A percentile compares a stretch with the other conserved stretches of the same genome.
Conservation (phyloP, 2,329 filamentous ascomycete genomes). For the Basipetospora chlamydospora region DNA sequence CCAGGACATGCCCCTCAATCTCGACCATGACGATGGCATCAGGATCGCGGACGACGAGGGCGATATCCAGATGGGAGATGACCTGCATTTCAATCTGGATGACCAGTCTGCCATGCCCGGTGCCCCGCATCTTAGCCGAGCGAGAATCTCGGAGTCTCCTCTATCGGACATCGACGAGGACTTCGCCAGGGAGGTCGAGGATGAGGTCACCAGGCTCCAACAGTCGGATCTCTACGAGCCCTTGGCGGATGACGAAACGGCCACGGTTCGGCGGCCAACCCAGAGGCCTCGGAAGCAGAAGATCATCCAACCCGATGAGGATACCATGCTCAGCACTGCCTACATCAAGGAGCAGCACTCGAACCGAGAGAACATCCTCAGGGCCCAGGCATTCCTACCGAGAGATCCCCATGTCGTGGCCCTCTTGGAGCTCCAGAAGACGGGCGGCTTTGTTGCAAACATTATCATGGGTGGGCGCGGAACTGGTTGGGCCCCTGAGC, state of each 20-base stretch:
- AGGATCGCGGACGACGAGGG: conserved; percentile 50
- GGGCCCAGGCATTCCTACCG: conserved; percentile 68
- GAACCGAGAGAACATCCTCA: conserved; percentile 75
- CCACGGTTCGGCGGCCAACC: conserved; percentile 50
- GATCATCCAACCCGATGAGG: conserved; percentile 64
- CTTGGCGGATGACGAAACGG: conserved; percentile 39
- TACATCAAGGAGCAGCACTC: conserved; percentile 79
- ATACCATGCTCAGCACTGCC: conserved; percentile 60
- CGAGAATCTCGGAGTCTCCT: conserved; percentile 54
- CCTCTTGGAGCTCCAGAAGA: conserved; percentile 83
- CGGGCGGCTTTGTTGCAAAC: conserved; percentile 75
- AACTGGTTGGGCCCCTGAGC: conserved; percentile 76
- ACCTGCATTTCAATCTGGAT: conserved; percentile 48
- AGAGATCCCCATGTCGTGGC: conserved; percentile 76
- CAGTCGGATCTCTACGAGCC: conserved; percentile 48
- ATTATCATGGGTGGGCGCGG: conserved; percentile 71
- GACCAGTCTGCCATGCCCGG: conserved; percentile 43
- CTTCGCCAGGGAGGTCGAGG: conserved; percentile 43
- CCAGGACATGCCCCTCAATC: conserved; percentile 37
- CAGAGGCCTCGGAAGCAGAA: conserved; percentile 65
- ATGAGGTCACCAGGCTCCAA: conserved; percentile 35
- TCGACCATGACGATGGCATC: conserved; percentile 40
- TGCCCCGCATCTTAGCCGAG: conserved; percentile 34
- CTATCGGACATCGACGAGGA: conserved; percentile 56
- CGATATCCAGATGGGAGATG: conserved; percentile 44